Percentiles rank a stretch among this genome's conserved stretches.
These are phyloP conservation scores for Calonectria ilicicola DNA, from an alignment of 2,329 filamentous ascomycete genomes.

Conservation along the genomic window DNA sequence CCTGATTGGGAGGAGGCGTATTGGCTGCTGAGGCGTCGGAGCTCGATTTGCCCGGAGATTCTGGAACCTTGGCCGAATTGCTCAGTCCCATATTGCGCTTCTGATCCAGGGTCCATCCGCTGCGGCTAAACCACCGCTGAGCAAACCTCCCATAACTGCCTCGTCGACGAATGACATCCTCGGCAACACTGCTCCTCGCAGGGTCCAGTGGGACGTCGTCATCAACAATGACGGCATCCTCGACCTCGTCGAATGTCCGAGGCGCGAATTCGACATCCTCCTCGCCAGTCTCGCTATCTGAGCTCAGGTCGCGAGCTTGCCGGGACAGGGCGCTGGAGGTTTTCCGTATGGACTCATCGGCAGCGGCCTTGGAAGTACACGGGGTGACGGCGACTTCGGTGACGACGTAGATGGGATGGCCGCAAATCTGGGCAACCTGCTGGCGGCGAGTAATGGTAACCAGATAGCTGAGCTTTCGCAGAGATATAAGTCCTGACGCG, in stretches of 20 bases:
- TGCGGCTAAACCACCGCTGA: slow-evolving; percentile 89
- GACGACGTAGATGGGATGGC: slow-evolving; percentile 85
- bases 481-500: slow-evolving; percentile 79
- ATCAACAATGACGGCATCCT: slow-evolving; percentile 52
- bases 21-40: slow-evolving; percentile 28
- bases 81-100: slow-evolving; percentile 78
- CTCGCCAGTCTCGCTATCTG: slow-evolving; percentile 61
- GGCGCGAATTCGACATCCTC: slow-evolving; percentile 55
- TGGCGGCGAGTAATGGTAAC: slow-evolving; percentile 88
- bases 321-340: slow-evolving; percentile 62
- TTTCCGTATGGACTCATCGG: slow-evolving; percentile 75
- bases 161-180: slow-evolving; percentile 87
- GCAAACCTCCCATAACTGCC: slow-evolving; percentile 92
- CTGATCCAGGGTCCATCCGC: slow-evolving; percentile 81
- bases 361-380: slow-evolving; percentile 80
- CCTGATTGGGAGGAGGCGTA: slow-evolving; percentile 56
- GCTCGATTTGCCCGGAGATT: slow-evolving; percentile 24
- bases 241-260: slow-evolving; percentile 57
- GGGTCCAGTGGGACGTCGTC: slow-evolving; percentile 48
- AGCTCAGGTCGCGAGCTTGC: slow-evolving; percentile 52
- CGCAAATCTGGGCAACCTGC: slow-evolving; percentile 88
- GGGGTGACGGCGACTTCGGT: slow-evolving; percentile 94
- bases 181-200: slow-evolving; percentile 75
- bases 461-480: slow-evolving; percentile 85
- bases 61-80: slow-evolving; percentile 45